Base-by-base conservation (phyloP, 495 filamentous ascomycete species). In the Penicillium coprophilum region DNA sequence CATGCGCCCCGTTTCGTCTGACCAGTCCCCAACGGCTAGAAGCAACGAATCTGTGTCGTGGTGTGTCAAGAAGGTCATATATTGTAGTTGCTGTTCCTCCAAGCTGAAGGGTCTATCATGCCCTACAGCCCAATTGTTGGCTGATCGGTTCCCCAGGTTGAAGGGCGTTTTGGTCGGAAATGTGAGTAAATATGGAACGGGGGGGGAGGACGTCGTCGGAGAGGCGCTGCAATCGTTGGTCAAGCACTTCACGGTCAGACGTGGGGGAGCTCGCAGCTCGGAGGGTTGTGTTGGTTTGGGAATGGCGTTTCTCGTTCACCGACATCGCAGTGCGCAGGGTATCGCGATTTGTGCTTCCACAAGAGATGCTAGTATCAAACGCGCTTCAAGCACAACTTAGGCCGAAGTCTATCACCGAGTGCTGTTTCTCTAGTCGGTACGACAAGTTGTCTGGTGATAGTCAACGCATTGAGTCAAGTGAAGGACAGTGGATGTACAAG, bases 61-160 rank as follows among this genome's bases (percentile, higher is more conserved):
- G 54, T 80, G 76, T n/a, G 74, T 71, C 54, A 79, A 62, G 55
- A 81, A 82, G 39, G 79, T 82, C 72, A 80, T 75, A 50, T 81
- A 82, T 53, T 82, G 80, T 51, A 82, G 70, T 63, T 77, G 69
- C 48, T 81, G 72, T 66, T 82, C 80, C 47, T 80, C 71, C 28
- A 62, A 59, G 28, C 61, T 60, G 54, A 82, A 82, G 17, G 74
- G 77, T 10, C 73, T 73, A 48, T 76, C 71, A 67, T 72, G 65
- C 59, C 76, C 71, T 63, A 79, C 70, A 54, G 76, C 75, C 80
- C 80, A 82, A 61, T 80, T 74, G 58, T 72, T 74, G 44, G 71
- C 62, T 51, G 72, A 69, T 32, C 72, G 71, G 31, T 61, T 55
- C 27, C 70, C 71, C 19, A 74, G 69, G 50, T 67, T 71, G 57